These are phyloP conservation scores for Xylaria polymorpha DNA, from an alignment of 2,329 filamentous ascomycete genomes.

Conservation along the genomic window DNA sequence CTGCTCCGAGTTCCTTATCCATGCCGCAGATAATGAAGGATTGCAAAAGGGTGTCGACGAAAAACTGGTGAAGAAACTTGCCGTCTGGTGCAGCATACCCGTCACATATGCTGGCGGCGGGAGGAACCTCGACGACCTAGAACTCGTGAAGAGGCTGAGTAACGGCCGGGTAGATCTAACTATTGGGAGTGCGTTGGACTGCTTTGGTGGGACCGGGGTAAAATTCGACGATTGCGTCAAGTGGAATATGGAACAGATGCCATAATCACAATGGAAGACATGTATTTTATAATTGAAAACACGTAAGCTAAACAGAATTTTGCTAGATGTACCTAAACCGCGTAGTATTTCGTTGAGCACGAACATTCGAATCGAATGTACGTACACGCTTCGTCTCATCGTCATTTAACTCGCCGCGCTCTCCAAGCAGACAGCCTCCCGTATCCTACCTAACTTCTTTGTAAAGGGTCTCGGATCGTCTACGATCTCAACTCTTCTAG, in stretches of 20 bases:
- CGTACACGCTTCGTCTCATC: slow-evolving; percentile 46
- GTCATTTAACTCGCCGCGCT: slow-evolving; percentile 40
- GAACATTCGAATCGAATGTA: slow-evolving; percentile 41
- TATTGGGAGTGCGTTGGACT: slow-evolving; percentile 94
- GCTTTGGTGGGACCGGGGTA: slow-evolving; percentile 90
- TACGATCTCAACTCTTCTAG: slow-evolving; percentile 72
- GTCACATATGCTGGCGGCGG: slow-evolving; percentile 98
- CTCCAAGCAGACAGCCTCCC: slow-evolving; percentile 31
- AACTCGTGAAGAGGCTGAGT: slow-evolving; percentile 83
- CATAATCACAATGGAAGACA: slow-evolving; percentile 18
- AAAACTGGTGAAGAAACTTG: slow-evolving; percentile 78
- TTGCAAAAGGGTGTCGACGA: slow-evolving; percentile 92
- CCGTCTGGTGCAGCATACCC: slow-evolving; percentile 89
- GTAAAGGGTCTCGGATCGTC: slow-evolving; percentile 28
- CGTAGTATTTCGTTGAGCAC: slow-evolving; percentile 36
- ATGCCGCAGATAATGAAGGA: slow-evolving; percentile 96
- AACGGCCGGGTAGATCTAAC: slow-evolving; percentile 88
- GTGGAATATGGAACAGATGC: slow-evolving; percentile 75
- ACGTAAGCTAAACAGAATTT: slow-evolving; percentile 13
- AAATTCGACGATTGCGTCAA: slow-evolving; percentile 87
- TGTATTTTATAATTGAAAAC: slow-evolving; percentile 18
- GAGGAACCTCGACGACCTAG: slow-evolving; percentile 81
- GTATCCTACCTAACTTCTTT: slow-evolving; percentile 37
- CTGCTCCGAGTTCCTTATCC: slow-evolving; percentile 96
- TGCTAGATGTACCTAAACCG: slow-evolving; percentile 37